phyloP scores from a whole-genome alignment of 2,329 filamentous ascomycete species.

The Lecanicillium sp. region DNA sequence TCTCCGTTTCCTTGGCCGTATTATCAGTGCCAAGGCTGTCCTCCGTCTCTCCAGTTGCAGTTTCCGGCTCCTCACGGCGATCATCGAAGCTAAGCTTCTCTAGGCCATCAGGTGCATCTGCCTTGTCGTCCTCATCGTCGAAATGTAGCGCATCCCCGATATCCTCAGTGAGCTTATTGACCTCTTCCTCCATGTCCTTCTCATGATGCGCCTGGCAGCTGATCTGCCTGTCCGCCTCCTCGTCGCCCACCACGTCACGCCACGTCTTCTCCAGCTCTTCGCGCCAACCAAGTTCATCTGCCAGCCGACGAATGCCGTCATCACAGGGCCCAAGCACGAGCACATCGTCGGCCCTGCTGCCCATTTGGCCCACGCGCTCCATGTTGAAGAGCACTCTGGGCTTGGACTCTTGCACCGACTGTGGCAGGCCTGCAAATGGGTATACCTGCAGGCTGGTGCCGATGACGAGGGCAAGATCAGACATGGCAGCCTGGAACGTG shows the following conservation, averaged over 20 bases:
- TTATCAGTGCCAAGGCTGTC: neutral
- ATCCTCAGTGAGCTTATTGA: slow-evolving; percentile 29
- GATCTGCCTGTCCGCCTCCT: slow-evolving; percentile 44
- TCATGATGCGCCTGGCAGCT: slow-evolving; percentile 20
- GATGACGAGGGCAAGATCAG: slow-evolving; percentile 77
- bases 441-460: slow-evolving; percentile 84
- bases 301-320: slow-evolving; percentile 68
- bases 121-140: slow-evolving; percentile 13
- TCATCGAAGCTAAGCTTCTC: neutral
- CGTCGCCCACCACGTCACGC: slow-evolving; percentile 57
- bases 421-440: slow-evolving; percentile 78
- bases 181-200: slow-evolving; percentile 33
- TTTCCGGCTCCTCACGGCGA: neutral
- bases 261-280: slow-evolving; percentile 75
- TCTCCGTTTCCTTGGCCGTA: too few relatives aligned
- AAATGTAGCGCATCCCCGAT: slow-evolving; percentile 26
- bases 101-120: neutral
- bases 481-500: slow-evolving; percentile 42
- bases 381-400: slow-evolving; percentile 84
- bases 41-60: neutral
- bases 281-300: slow-evolving; percentile 74
- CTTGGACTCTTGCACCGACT: slow-evolving; percentile 48
- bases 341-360: slow-evolving; percentile 75
- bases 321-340: slow-evolving; percentile 79
- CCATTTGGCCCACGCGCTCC: slow-evolving; percentile 73